phyloP scores from a whole-genome alignment of 1,139 yeast genomes.

The Pichia sp. region DNA sequence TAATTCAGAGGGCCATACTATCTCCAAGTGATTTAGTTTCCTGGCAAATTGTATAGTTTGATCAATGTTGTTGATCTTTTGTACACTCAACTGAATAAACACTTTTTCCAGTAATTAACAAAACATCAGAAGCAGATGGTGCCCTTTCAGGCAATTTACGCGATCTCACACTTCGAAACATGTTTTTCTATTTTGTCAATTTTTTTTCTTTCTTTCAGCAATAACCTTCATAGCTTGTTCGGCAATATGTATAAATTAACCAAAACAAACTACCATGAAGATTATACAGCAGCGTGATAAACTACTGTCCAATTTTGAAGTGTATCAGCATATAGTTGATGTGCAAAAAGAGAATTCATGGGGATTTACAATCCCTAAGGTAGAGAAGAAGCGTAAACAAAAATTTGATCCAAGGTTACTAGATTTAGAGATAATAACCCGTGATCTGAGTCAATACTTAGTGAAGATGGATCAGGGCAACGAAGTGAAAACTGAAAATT shows the following conservation, averaged over 20 bases:
- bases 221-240: not conserved
- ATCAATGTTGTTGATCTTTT: not conserved
- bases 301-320: slow-evolving; percentile 71
- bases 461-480: slow-evolving; percentile 29
- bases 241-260: no score
- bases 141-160: slow-evolving; percentile 2
- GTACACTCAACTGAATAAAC: not conserved
- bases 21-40: not conserved
- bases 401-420: slow-evolving; percentile 38
- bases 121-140: no score
- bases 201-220: not conserved
- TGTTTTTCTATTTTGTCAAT: not conserved
- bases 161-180: not conserved
- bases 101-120: no score
- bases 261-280: slow-evolving; percentile 27
- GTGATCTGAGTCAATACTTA: slow-evolving; percentile 46
- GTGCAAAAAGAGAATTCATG: slow-evolving; percentile 47
- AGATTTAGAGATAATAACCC: slow-evolving; percentile 63
- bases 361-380: slow-evolving; percentile 37
- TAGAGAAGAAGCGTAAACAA: slow-evolving; percentile 24
- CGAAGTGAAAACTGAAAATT: slow-evolving; percentile 35
- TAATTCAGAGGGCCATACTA: not conserved
- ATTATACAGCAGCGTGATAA: slow-evolving; percentile 51
- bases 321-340: slow-evolving; percentile 52
- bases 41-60: not conserved